These are phyloP conservation scores for Cucumis hystrix DNA, from an alignment of 306 rosid genomes.

Conservation along the genomic window DNA sequence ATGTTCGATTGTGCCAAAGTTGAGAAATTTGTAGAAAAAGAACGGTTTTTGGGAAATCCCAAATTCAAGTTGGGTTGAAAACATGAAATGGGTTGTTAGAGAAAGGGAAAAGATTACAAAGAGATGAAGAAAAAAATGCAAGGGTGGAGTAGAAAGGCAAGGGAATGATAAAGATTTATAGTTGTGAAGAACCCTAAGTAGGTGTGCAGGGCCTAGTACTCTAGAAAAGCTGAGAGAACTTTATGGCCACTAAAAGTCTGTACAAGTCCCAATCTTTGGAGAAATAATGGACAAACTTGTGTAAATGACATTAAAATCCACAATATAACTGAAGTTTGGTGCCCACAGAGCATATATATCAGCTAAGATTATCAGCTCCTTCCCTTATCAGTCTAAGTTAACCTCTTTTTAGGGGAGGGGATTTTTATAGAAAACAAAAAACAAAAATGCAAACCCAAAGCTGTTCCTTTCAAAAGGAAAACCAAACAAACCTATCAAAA, in stretches of 20 bases:
- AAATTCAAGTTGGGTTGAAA: neutral
- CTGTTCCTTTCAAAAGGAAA: neutral
- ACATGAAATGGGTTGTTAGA: constrained; percentile 4
- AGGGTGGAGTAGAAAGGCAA: constrained; percentile 20
- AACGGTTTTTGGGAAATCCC: neutral
- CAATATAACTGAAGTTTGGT: neutral
- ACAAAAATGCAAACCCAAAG: neutral
- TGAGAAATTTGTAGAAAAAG: constrained; percentile 6
- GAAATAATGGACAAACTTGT: neutral
- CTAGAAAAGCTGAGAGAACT: constrained; percentile 3
- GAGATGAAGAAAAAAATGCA: neutral
- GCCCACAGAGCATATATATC: neutral
- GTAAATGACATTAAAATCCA: neutral
- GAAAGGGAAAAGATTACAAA: neutral
- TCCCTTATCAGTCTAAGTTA: neutral
- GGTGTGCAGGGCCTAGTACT: neutral
- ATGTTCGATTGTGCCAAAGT: neutral
- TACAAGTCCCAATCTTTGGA: neutral
- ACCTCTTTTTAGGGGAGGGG: neutral
- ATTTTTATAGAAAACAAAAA: neutral
- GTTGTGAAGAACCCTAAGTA: constrained; percentile 14
- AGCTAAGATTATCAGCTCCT: neutral
- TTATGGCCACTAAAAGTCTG: neutral
- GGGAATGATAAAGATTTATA: constrained; percentile 42
- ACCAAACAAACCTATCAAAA: neutral